phyloP scores from a whole-genome alignment of 768 basidiomycete species.

The Hortiboletus flavorubellus region DNA sequence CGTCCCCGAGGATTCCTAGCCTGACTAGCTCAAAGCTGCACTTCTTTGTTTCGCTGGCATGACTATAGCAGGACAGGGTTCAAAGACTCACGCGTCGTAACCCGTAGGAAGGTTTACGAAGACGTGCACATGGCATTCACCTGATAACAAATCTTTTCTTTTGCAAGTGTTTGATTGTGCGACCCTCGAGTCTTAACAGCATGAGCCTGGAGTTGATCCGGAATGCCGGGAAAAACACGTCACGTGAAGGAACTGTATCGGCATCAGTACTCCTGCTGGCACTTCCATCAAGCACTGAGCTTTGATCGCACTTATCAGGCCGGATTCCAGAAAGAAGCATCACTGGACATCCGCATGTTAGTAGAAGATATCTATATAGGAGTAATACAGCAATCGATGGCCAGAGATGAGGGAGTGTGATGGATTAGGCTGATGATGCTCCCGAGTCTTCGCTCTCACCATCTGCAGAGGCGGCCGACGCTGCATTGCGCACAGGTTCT shows the following conservation, averaged over 20 bases:
- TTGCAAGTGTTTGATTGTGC: constrained; percentile 3
- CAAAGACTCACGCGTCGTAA: not conserved
- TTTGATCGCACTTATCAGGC: constrained; percentile 20
- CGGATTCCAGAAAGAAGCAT: constrained; percentile 12
- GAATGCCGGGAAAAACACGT: constrained; percentile 2
- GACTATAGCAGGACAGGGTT: constrained; percentile 1
- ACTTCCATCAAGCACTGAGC: constrained; percentile 10
- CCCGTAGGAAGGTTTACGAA: constrained; percentile 2
- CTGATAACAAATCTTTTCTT: constrained; percentile 4
- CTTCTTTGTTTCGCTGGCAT: constrained; percentile 8
- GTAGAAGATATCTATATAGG: constrained; percentile 31
- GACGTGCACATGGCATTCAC: constrained; percentile 13
- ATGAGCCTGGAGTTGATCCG: not conserved
- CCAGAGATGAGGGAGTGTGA: constrained; percentile 23
- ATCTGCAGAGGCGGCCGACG: constrained; percentile 43
- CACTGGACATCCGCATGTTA: constrained; percentile 21
- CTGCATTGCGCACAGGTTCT: constrained; percentile 67
- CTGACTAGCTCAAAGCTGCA: not conserved
- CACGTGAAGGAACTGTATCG: constrained; percentile 12
- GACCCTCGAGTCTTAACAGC: not conserved
- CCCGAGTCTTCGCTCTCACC: constrained; percentile 58
- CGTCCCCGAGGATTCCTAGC: constrained; percentile 5
- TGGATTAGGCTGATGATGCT: constrained; percentile 32
- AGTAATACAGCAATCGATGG: constrained; percentile 32
- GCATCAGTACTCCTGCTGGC: not conserved